Base-by-base conservation (phyloP, 257 asterid genomes). In the Anisodus acutangulus region DNA sequence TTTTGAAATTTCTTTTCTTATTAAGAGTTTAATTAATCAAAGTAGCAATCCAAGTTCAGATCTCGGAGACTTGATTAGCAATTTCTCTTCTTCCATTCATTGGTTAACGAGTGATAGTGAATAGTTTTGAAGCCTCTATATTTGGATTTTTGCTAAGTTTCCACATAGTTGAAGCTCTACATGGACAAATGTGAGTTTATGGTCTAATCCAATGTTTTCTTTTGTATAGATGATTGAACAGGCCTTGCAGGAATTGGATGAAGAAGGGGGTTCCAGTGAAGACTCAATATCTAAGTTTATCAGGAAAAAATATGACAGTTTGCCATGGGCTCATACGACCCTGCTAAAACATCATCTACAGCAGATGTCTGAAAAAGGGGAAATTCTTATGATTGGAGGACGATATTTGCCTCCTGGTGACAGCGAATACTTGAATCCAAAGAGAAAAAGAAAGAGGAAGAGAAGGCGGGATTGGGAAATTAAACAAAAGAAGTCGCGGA, bases 241-340 rank as follows among this genome's bases (percentile, higher is more conserved):
- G 68, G 96, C 97, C 4, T 85, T 93, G 64, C 79, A 22, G 81
- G 72, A 83, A 67, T 88, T 92, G 89, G 85, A 84, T 83, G 92
- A 85, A 83, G 82, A 79, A 51, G 85, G 88, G 4, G 94, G 91
- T 80, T 91, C 92, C 2, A 84, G 83, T 5, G 90, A 88, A 81
- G 93, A 41, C 84, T 84, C 92, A 16, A 91, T 94, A 80, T 91
- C 97, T 51, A 13, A 87, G 16, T 87, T 86, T 47, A 92, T 94
- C 43, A 31, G 63, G 80, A 51, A 67, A 79, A 88, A 87, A 62
- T 53, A 88, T 60, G 43, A 85, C 26, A 89, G 89, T 80, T 83
- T 93, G 87, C 93, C 93, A n/a, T 90, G 88, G 89, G 86, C 89
- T 81, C 97, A 93, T 79, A 53, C 57, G 69, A 74, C 90, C 37